Conservation (phyloP, 2,329 filamentous ascomycete genomes). For the Aspergillus unguis region DNA sequence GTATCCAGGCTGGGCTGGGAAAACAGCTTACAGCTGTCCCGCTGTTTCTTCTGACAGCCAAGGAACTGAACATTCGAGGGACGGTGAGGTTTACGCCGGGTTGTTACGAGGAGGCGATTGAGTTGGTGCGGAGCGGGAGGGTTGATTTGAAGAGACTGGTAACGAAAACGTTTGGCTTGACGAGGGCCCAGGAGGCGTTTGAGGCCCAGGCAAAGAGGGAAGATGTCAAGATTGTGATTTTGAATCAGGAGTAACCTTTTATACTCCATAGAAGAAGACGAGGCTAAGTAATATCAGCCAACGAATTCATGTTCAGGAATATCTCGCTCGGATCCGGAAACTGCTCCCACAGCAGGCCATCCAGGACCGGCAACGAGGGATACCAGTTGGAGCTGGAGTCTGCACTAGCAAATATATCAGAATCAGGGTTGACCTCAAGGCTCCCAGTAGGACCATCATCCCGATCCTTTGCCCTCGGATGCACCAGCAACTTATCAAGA, state of each 20-base stretch:
- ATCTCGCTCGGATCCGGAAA: background rate
- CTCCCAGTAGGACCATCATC: background rate
- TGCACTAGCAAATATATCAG: background rate
- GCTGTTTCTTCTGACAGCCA: background rate
- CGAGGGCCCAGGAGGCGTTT: background rate
- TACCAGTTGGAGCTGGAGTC: background rate
- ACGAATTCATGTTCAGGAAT: background rate
- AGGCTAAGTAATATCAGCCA: background rate
- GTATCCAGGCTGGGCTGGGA: background rate
- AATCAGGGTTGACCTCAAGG: background rate
- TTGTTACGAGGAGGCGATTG: background rate
- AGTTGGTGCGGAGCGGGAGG: background rate
- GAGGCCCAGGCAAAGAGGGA: background rate
- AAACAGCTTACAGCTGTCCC: background rate
- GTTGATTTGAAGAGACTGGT: conserved; percentile 1
- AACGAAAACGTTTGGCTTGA: background rate
- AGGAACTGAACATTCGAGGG: background rate
- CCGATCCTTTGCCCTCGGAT: background rate
- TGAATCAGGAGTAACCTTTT: background rate
- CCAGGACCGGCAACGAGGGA: background rate
- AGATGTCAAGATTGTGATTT: conserved; percentile 1
- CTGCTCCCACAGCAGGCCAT: background rate
- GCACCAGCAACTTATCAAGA: background rate
- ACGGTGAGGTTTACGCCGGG: background rate
- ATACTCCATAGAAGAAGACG: background rate